Evolutionary conservation across 768 basidiomycete species (phyloP).

Genomic region (Fomitopsis serialis): DNA sequence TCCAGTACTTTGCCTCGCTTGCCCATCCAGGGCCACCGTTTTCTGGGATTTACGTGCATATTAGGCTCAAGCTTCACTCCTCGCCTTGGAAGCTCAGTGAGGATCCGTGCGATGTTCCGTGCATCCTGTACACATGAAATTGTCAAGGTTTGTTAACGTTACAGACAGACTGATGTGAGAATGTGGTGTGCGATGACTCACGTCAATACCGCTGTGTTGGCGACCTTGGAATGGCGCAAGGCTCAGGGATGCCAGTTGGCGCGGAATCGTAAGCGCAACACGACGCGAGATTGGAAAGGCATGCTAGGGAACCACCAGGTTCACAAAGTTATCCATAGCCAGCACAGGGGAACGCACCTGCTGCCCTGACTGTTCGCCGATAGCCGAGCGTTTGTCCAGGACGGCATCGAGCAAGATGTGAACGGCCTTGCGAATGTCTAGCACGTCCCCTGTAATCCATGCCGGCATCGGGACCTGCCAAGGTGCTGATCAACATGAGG

Average conservation of each 20-base stretch:
- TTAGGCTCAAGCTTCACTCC: slow-evolving; percentile 71
- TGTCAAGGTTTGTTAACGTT: neutral
- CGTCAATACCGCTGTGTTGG: slow-evolving; percentile 87
- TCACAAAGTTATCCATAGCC: neutral
- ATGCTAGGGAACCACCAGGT: neutral
- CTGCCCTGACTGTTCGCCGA: neutral
- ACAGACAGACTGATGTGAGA: slow-evolving; percentile 5
- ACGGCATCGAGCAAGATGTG: slow-evolving; percentile 12
- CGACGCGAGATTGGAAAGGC: slow-evolving; percentile 20
- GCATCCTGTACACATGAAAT: slow-evolving; percentile 56
- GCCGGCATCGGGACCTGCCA: slow-evolving; percentile 59
- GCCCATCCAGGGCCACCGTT: slow-evolving; percentile 87
- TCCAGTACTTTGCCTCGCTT: slow-evolving; percentile 63
- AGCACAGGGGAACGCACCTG: neutral
- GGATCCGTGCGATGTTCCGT: slow-evolving; percentile 80
- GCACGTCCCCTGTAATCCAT: slow-evolving; percentile 69
- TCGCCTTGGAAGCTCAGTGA: slow-evolving; percentile 70
- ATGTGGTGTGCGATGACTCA: slow-evolving; percentile 37
- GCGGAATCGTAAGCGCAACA: slow-evolving; percentile 55
- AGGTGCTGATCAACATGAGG: slow-evolving; percentile 4
- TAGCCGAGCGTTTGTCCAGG: neutral
- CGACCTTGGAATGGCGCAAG: slow-evolving; percentile 77
- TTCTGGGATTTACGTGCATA: slow-evolving; percentile 54
- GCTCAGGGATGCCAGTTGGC: slow-evolving; percentile 70
- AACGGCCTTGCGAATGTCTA: slow-evolving; percentile 69